Conservation (phyloP, 495 filamentous ascomycete species). For the Aspergillus egyptiacus region DNA sequence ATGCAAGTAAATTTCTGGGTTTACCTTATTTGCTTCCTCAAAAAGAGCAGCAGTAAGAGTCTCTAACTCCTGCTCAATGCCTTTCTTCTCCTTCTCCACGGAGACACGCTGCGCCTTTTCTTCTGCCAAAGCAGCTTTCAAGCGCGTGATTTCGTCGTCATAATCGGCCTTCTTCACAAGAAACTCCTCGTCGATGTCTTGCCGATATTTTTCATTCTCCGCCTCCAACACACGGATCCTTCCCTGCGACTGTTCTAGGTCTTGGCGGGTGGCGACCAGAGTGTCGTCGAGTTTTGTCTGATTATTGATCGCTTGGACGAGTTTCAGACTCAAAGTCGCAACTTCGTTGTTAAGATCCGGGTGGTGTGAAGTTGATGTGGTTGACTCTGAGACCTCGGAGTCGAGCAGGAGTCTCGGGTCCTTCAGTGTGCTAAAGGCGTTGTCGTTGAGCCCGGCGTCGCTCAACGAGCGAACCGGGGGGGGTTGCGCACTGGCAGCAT, state of each 20-base stretch:
- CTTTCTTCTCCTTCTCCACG: conserved; percentile 66
- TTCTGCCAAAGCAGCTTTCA: conserved; percentile 59
- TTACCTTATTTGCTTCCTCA: conserved; percentile 85
- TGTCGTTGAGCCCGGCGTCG: conserved; percentile 30
- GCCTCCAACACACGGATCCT: conserved; percentile 63
- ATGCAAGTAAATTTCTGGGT: neutral
- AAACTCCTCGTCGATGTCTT: conserved; percentile 63
- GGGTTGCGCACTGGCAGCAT: conserved; percentile 21
- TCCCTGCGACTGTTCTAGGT: conserved; percentile 68
- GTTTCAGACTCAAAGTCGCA: conserved; percentile 83
- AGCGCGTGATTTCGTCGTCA: conserved; percentile 61
- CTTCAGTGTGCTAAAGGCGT: conserved; percentile 45
- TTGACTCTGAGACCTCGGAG: conserved; percentile 33
- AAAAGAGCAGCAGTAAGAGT: conserved; percentile 83
- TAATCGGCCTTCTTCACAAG: conserved; percentile 64
- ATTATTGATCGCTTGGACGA: conserved; percentile 95
- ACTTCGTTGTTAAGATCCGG: conserved; percentile 85
- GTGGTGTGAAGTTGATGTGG: conserved; percentile 47
- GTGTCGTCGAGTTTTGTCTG: conserved; percentile 90
- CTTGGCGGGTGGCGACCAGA: conserved; percentile 72
- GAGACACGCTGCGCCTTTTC: conserved; percentile 53
- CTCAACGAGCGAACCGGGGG: conserved; percentile 22
- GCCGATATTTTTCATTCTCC: conserved; percentile 60
- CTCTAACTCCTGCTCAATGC: conserved; percentile 79
- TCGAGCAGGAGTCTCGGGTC: conserved; percentile 41